Percentiles rank a stretch among this genome's conserved stretches.
These are phyloP conservation scores for Dictyostelium discoideum DNA, from an alignment of 78 protist species.

Conservation along the genomic window dicty_2.7 NC_007088.5:8076501-8077000, in stretches of 20 bases:
- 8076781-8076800: not conserved
- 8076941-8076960: not conserved
- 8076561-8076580: not conserved
- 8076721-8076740: not conserved
- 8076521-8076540: no score
- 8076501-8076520: no score
- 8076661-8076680: not conserved
- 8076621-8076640: not conserved
- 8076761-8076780: not conserved
- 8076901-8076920: not conserved
- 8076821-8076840: no score
- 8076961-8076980: not conserved
- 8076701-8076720: not conserved
- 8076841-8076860: no score
- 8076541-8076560: no score
- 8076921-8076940: not conserved
- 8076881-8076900: no score
- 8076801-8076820: not conserved
- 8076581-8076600: not conserved
- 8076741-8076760: not conserved
- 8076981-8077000: not conserved
- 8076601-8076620: not conserved
- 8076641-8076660: not conserved
- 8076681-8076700: not conserved
- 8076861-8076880: no score